Evolutionary conservation across 1,139 yeast genomes (phyloP), one percentile per base, ranked within the genome.

Genomic region (Lodderomyces orthopsilosis): DNA sequence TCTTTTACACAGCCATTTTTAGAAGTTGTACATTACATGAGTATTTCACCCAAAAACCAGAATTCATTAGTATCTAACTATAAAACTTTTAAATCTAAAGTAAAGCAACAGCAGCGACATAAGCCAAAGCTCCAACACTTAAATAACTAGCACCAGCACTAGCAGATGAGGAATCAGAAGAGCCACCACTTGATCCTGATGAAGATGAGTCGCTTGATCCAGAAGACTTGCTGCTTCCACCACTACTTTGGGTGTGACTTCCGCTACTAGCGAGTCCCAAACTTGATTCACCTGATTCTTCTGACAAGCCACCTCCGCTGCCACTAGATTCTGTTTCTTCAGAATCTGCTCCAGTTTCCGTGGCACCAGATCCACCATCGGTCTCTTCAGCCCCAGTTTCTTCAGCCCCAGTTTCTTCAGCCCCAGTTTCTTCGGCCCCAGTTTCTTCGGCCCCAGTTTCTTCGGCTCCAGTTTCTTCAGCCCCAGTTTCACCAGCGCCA

Each of bases 31-130:
- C n/a, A 21, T 21, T 6, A 8, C 23, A 21, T 6, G 8, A 21
- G 24, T 40, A 40, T 27, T 35, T 21, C 34, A 28, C 15, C 21
- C 24, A 30, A 17, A 30, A 13, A 8, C 34, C 6, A 15, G 15
- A 6, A 14, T 8, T n/a, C 15, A 30, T 30, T 30, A 30, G 9
- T 15, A 30, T 30, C 34, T 15, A 14, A 30, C 34, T 30, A 30
- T 30, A 13, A 30, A 14, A 6, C 12, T 30, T 30, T 30, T 30
- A 30, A 30, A 26, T 28, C 27, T 41, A 41, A 33, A 41, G 32
- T 28, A 42, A 42, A 17, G 45, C 45, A 36, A 43, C 28, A 32
- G 46, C 46, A 41, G 46, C 46, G 19, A 41, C 36, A 17, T 43
- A 43, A 26, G 41, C 19, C 35, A 43, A 38, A 13, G 42, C 37